Evolutionary conservation across 2,329 filamentous ascomycete species (phyloP).

Genomic region (Colletotrichum trifolii): DNA sequence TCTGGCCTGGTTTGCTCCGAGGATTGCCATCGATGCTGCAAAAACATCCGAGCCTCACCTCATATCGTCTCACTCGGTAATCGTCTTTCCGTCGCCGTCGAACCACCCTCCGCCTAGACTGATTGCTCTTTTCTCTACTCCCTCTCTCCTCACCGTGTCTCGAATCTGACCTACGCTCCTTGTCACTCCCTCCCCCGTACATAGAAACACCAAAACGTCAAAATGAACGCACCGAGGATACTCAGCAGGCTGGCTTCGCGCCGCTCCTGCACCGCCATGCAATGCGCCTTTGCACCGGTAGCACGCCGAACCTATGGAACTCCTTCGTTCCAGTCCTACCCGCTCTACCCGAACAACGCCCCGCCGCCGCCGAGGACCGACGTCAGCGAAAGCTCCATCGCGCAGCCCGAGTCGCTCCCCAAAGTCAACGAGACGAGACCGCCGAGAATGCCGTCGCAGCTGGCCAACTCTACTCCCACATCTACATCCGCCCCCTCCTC

Average conservation of each 20-base stretch:
- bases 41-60: constrained; percentile 31
- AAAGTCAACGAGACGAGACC: constrained; percentile 65
- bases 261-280: constrained; percentile 30
- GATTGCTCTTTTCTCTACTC: background rate
- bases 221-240: constrained; percentile 36
- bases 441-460: constrained; percentile 43
- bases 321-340: constrained; percentile 63
- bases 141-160: too few species aligned
- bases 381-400: constrained; percentile 59
- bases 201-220: background rate
- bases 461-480: constrained; percentile 30
- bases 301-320: constrained; percentile 33
- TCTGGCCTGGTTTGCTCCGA: constrained; percentile 8
- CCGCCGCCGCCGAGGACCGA: constrained; percentile 55
- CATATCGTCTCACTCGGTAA: constrained; percentile 1
- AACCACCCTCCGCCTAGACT: background rate
- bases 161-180: background rate
- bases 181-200: background rate
- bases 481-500: constrained; percentile 33
- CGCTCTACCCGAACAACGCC: constrained; percentile 55
- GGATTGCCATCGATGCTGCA: background rate
- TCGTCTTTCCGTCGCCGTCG: constrained; percentile 8
- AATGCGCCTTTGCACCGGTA: constrained; percentile 22
- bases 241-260: constrained; percentile 34
- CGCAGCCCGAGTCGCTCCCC: constrained; percentile 57